Conservation (phyloP, 2,329 filamentous ascomycete genomes). For the Arthrobotrys conoides region DNA sequence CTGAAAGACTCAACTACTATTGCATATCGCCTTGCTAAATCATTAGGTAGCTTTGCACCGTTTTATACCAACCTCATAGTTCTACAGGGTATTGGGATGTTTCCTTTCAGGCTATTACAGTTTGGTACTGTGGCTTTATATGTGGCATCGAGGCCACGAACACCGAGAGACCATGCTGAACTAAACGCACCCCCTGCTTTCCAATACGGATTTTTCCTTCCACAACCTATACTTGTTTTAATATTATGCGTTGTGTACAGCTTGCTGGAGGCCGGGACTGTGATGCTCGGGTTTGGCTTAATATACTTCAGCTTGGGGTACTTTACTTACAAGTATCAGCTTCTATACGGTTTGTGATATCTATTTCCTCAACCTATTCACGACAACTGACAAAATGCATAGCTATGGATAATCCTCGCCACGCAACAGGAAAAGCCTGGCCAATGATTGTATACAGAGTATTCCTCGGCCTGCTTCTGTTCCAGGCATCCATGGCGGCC, state of each 20-base stretch:
- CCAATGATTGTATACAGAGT: slow-evolving; percentile 95
- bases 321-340: slow-evolving; percentile 96
- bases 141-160: slow-evolving; percentile 84
- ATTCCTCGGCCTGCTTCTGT: slow-evolving; percentile 86
- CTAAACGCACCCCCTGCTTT: slow-evolving; percentile 86
- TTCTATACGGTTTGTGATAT: slow-evolving; percentile 78
- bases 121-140: slow-evolving; percentile 88
- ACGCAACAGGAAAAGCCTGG: slow-evolving; percentile 94
- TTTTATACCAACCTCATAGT: slow-evolving; percentile 85
- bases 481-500: slow-evolving; percentile 91
- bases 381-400: not conserved
- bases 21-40: slow-evolving; percentile 80
- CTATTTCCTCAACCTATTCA: not conserved
- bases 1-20: slow-evolving; percentile 84
- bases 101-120: slow-evolving; percentile 91
- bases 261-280: slow-evolving; percentile 82
- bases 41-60: slow-evolving; percentile 79
- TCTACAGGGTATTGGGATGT: slow-evolving; percentile 91
- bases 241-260: slow-evolving; percentile 97
- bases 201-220: slow-evolving; percentile 95
- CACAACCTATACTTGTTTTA: slow-evolving; percentile 90
- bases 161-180: slow-evolving; percentile 89
- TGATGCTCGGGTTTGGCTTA: slow-evolving; percentile 84
- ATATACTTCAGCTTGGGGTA: slow-evolving; percentile 87
- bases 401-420: slow-evolving; percentile 94